A percentile compares a stretch with the other conserved stretches of the same genome.
Evolutionary conservation across 306 rosid species (phyloP).

Genomic region (Cucurbita moschata): DNA sequence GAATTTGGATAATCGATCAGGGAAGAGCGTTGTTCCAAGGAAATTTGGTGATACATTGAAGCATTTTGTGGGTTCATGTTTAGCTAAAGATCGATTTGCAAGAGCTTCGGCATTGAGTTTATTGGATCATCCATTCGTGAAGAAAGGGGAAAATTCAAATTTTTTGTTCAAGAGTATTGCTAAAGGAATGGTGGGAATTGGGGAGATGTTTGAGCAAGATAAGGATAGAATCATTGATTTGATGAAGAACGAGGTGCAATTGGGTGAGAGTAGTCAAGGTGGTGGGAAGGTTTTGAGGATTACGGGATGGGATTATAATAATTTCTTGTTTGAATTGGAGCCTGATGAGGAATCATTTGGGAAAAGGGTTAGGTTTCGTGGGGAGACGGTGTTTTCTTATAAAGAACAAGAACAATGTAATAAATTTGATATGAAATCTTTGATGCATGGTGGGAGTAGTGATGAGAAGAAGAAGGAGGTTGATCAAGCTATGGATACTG

Average conservation of each 20-base stretch:
- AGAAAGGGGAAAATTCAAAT: constrained; percentile 15
- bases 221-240: too few species aligned
- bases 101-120: constrained; percentile 35
- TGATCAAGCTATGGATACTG: constrained; percentile 5
- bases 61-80: constrained; percentile 47
- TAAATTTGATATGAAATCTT: neutral
- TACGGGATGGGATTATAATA: constrained; percentile 52
- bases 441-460: too few species aligned
- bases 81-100: constrained; percentile 33
- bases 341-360: neutral
- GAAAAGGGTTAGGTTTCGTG: constrained; percentile 19
- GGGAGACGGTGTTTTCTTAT: constrained; percentile 5
- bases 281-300: constrained; percentile 14
- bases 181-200: constrained; percentile 29
- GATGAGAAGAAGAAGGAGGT: constrained; percentile 1
- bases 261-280: neutral
- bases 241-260: neutral
- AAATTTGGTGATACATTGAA: constrained; percentile 32
- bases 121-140: constrained; percentile 32
- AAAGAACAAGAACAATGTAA: neutral
- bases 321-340: constrained; percentile 34
- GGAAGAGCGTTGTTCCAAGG: constrained; percentile 8
- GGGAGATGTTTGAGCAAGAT: constrained; percentile 24
- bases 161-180: constrained; percentile 29
- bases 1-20: constrained; percentile 5